Base-by-base conservation (phyloP, 2,329 filamentous ascomycete genomes). In the Fusarium sp. region DNA sequence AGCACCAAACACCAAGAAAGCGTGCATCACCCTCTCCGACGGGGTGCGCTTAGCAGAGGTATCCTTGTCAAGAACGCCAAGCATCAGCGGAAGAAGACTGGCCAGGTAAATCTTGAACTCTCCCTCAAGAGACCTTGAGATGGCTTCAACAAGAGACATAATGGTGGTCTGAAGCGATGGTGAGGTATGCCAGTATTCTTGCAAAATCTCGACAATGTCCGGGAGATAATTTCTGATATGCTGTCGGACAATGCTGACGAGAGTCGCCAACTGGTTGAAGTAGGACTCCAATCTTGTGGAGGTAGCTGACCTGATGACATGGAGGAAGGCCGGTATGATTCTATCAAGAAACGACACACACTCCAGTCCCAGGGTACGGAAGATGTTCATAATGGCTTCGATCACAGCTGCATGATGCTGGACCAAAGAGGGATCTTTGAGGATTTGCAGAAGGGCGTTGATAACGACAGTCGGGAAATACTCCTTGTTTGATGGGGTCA, bases 391-490 rank as follows among this genome's bases (percentile, higher is more conserved):
- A 74, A 99, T 96, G 5, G 96, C 96, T 78, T 98, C 96, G 56
- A 99, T 96, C 13, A 98, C 95, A 10, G 91, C 89, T 4, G 93
- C 95, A 75, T 99, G 96, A 74, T 97, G 95, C 75, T 96, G 92
- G 11, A 91, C 88, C 4, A 99, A 84, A 0, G 96, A 98, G 25
- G 90, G 89, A 73, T 99, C 96, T 75, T 95, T 96, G 34, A 99
- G 82, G 71, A 99, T 94, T 61, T 93, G 91, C 75, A 99, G 89
- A 10, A 99, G 86, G 2, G 96, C 96, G 75, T 97, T 97, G 77
- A 99, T 97, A 50, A 97, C 96, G 16, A 99, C 93, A 0, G 96
- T 99, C 0, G 96, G 96, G 76, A 97, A 99, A 79, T 99, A 99
- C 75, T 99, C 96, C 76, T 99, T 97, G 76, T 93, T 97, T 0